These are phyloP conservation scores for Naegleria fowleri DNA, from an alignment of 208 protist species.

Conservation along the genomic window DNA sequence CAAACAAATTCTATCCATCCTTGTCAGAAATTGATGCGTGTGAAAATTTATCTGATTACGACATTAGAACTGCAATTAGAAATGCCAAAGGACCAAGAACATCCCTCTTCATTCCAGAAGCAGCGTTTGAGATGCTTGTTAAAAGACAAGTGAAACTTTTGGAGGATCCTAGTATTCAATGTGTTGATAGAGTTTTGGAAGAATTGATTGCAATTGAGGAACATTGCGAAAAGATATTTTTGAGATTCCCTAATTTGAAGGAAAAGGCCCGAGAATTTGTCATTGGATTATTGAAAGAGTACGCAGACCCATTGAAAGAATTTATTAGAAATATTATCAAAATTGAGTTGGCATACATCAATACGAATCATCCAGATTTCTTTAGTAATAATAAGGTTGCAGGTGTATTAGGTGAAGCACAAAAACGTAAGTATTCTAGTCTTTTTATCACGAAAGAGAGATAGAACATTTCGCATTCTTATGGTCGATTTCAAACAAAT, in stretches of 20 bases:
- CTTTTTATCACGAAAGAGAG: too few relatives aligned
- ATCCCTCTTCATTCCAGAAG: constrained; percentile 92
- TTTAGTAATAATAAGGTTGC: constrained; percentile 38
- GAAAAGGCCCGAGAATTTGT: constrained; percentile 71
- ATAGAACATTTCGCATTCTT: too few relatives aligned
- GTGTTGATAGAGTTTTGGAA: constrained; percentile 88
- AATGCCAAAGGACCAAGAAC: constrained; percentile 91
- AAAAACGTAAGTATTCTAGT: not conserved
- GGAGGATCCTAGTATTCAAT: constrained; percentile 85
- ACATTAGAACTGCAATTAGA: constrained; percentile 88
- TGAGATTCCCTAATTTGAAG: constrained; percentile 78
- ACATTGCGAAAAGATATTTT: constrained; percentile 40
- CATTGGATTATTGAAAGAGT: constrained; percentile 67
- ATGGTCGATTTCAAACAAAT: too few relatives aligned
- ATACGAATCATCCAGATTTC: constrained; percentile 83
- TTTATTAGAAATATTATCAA: constrained; percentile 86
- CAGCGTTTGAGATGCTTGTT: constrained; percentile 88
- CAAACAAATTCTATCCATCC: constrained; percentile 46
- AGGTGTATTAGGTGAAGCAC: not conserved
- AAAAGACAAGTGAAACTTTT: constrained; percentile 86
- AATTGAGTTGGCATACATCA: constrained; percentile 92
- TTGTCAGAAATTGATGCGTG: constrained; percentile 72
- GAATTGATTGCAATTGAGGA: constrained; percentile 86
- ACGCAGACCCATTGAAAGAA: constrained; percentile 59
- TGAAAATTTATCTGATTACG: constrained; percentile 81